These are phyloP conservation scores for Russula sp. DNA, from an alignment of 768 basidiomycete species.

Conservation along the genomic window DNA sequence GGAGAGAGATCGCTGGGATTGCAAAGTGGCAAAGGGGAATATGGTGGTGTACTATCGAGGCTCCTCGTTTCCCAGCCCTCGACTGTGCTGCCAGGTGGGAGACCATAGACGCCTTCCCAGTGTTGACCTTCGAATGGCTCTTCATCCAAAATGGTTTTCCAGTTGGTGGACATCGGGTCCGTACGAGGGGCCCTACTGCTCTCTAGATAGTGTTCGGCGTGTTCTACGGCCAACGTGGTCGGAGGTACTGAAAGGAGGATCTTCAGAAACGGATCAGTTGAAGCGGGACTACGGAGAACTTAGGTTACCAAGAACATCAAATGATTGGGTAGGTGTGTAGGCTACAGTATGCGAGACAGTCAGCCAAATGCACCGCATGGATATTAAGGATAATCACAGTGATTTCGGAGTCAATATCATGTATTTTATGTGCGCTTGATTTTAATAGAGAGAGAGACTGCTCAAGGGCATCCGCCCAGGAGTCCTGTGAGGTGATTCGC, in stretches of 20 bases:
- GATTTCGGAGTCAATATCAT: slow-evolving; percentile 64
- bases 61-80: slow-evolving; percentile 47
- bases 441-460: slow-evolving; percentile 53
- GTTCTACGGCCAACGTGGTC: slow-evolving; percentile 45
- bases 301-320: slow-evolving; percentile 61
- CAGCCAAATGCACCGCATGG: background rate
- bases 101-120: slow-evolving; percentile 72
- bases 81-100: slow-evolving; percentile 47
- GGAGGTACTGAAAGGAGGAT: slow-evolving; percentile 57
- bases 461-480: slow-evolving; percentile 57
- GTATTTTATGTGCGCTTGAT: slow-evolving; percentile 45
- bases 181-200: slow-evolving; percentile 44
- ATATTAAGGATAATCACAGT: slow-evolving; percentile 42
- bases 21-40: slow-evolving; percentile 53
- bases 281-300: background rate
- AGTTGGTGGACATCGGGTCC: slow-evolving; percentile 50
- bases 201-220: slow-evolving; percentile 55
- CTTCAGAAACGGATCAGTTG: slow-evolving; percentile 38
- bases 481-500: slow-evolving; percentile 61
- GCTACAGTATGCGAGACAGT: slow-evolving; percentile 17
- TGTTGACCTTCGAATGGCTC: slow-evolving; percentile 86
- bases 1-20: slow-evolving; percentile 21
- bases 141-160: slow-evolving; percentile 75
- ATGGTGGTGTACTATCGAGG: slow-evolving; percentile 60
- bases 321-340: slow-evolving; percentile 50